phyloP scores from a whole-genome alignment of 1,284 basidiomycete genomes.

The Golubevia sp. region DNA sequence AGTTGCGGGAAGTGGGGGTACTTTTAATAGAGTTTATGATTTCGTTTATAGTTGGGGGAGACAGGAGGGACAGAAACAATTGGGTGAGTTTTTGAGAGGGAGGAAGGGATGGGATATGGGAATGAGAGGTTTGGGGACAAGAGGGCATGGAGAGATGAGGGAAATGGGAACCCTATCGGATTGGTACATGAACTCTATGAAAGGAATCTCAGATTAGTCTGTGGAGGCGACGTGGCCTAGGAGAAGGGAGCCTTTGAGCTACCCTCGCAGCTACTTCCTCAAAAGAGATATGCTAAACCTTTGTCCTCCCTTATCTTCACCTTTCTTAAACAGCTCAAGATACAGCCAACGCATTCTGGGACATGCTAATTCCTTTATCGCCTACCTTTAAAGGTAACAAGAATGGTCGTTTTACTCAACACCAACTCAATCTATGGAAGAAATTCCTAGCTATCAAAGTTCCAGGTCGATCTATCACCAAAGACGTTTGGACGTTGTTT shows the following conservation, averaged over 20 bases:
- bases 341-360: constrained; percentile 82
- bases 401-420: constrained; percentile 70
- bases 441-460: constrained; percentile 76
- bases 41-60: not conserved
- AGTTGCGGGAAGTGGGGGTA: not conserved
- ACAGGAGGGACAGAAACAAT: not conserved
- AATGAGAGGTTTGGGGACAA: no score
- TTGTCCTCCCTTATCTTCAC: constrained; percentile 21
- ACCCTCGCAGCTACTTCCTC: constrained; percentile 4
- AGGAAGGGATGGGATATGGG: no score
- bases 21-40: not conserved
- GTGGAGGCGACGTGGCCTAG: not conserved
- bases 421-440: constrained; percentile 80
- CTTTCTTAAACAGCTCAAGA: constrained; percentile 68
- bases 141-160: no score
- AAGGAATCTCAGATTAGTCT: not conserved
- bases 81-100: no score
- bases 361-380: constrained; percentile 78
- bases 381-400: constrained; percentile 67
- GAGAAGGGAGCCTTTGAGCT: constrained; percentile 22
- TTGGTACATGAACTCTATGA: constrained; percentile 6
- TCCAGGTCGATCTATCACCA: constrained; percentile 77
- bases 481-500: constrained; percentile 92
- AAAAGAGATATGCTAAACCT: not conserved
- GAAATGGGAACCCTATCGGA: constrained; percentile 15